Conservation (phyloP, 2,329 filamentous ascomycete genomes). For the Chaetomium strumarium region DNA sequence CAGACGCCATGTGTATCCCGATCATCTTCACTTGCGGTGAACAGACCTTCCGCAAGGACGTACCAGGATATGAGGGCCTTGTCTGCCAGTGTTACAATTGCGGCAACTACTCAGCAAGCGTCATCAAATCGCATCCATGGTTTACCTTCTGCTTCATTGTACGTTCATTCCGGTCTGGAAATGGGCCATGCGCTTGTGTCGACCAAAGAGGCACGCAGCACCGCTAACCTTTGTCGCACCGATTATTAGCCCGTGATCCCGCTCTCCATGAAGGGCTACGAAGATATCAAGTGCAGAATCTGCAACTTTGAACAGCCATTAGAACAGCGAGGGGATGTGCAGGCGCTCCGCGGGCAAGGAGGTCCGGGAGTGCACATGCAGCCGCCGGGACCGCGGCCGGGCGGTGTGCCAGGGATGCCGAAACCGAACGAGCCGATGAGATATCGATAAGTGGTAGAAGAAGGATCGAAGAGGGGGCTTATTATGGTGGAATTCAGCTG, state of each 20-base stretch:
- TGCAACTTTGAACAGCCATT: slow-evolving; percentile 71
- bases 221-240: neutral
- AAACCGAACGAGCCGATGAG: slow-evolving; percentile 27
- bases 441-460: slow-evolving; percentile 23
- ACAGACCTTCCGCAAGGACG: slow-evolving; percentile 54
- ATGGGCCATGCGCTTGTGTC: neutral
- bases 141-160: slow-evolving; percentile 76
- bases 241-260: slow-evolving; percentile 59
- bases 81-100: slow-evolving; percentile 61
- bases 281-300: slow-evolving; percentile 67
- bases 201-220: neutral
- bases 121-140: slow-evolving; percentile 62
- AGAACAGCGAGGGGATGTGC: slow-evolving; percentile 50
- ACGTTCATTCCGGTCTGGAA: slow-evolving; percentile 28
- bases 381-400: slow-evolving; percentile 30
- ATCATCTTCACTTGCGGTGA: slow-evolving; percentile 55
- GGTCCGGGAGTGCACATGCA: slow-evolving; percentile 34
- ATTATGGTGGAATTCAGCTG: neutral
- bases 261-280: slow-evolving; percentile 60
- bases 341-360: slow-evolving; percentile 41
- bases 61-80: slow-evolving; percentile 56
- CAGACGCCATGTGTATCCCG: slow-evolving; percentile 46
- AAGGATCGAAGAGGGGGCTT: neutral
- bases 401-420: slow-evolving; percentile 16
- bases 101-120: slow-evolving; percentile 56